phyloP scores from a whole-genome alignment of 805 yeast species.

The Spathaspora passalidarum region DNA sequence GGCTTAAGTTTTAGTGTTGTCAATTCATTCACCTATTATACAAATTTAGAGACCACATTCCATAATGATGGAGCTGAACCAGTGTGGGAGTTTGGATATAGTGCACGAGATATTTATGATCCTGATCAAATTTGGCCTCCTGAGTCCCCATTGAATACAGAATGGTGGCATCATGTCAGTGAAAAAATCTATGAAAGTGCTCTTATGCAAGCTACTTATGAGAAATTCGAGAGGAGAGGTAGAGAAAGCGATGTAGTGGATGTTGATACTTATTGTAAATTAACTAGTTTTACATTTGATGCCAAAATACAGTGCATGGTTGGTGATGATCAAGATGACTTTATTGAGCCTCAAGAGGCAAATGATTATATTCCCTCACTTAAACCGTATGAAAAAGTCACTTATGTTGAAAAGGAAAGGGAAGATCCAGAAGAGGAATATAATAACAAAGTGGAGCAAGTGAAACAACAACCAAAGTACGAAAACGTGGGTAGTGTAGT shows the following conservation, averaged over 20 bases:
- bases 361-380: slow-evolving; percentile 14
- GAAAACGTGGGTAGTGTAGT: neutral
- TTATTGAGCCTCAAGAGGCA: slow-evolving; percentile 12
- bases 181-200: slow-evolving; percentile 27
- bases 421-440: neutral
- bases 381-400: slow-evolving; percentile 14
- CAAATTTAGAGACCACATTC: slow-evolving; percentile 58
- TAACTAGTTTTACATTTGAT: slow-evolving; percentile 18
- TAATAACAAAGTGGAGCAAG: neutral
- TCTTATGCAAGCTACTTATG: slow-evolving; percentile 5
- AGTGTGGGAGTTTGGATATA: slow-evolving; percentile 60
- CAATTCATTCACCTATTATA: slow-evolving; percentile 57
- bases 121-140: slow-evolving; percentile 54
- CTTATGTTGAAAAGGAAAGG: slow-evolving; percentile 7
- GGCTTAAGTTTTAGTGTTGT: slow-evolving; percentile 55
- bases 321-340: slow-evolving; percentile 21
- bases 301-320: slow-evolving; percentile 18
- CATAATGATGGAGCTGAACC: slow-evolving; percentile 54
- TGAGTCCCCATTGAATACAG: slow-evolving; percentile 58
- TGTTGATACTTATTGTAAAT: slow-evolving; percentile 19
- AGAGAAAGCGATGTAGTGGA: slow-evolving; percentile 32
- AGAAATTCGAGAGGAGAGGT: slow-evolving; percentile 37
- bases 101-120: slow-evolving; percentile 59
- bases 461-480: neutral
- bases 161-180: slow-evolving; percentile 54